Evolutionary conservation across 352 stramenopile genomes (phyloP).

Genomic region (Globisporangium mamillatum): DNA sequence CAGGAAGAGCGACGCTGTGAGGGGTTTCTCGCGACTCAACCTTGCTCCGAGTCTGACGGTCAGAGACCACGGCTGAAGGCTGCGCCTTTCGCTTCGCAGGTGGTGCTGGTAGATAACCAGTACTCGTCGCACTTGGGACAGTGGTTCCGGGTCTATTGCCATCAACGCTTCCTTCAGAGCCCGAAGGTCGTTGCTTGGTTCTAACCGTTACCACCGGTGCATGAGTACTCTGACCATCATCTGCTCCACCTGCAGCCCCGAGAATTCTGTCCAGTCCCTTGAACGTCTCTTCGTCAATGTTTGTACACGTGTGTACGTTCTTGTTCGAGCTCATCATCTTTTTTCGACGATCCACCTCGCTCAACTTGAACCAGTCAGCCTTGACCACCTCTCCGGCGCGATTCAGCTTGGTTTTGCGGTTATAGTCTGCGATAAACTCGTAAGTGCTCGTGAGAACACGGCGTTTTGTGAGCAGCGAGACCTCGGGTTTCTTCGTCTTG

Average conservation of each 20-base stretch:
- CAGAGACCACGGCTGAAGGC: neutral
- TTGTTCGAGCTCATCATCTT: constrained; percentile 10
- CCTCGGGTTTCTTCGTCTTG: constrained; percentile 13
- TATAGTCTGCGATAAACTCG: constrained; percentile 17
- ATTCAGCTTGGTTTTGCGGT: neutral
- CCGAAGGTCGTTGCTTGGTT: neutral
- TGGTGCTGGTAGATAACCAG: neutral
- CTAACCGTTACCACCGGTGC: too few relatives aligned
- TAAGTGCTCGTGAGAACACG: constrained; percentile 15
- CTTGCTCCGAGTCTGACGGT: neutral
- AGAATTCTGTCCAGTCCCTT: neutral
- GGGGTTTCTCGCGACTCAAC: neutral
- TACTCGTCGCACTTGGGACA: neutral
- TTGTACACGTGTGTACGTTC: constrained; percentile 1
- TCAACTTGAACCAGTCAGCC: constrained; percentile 11
- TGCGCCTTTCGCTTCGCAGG: neutral
- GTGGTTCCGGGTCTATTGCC: neutral
- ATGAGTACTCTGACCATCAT: neutral
- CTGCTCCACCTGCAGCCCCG: neutral
- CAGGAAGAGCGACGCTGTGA: too few relatives aligned
- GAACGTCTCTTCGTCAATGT: constrained; percentile 13
- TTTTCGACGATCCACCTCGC: constrained; percentile 2
- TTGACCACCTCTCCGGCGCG: neutral
- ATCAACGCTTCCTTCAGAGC: neutral
- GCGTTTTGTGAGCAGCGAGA: constrained; percentile 15